Evolutionary conservation across 2,329 filamentous ascomycete species (phyloP).

Genomic region (Ceratocystis eucalypticola): DNA sequence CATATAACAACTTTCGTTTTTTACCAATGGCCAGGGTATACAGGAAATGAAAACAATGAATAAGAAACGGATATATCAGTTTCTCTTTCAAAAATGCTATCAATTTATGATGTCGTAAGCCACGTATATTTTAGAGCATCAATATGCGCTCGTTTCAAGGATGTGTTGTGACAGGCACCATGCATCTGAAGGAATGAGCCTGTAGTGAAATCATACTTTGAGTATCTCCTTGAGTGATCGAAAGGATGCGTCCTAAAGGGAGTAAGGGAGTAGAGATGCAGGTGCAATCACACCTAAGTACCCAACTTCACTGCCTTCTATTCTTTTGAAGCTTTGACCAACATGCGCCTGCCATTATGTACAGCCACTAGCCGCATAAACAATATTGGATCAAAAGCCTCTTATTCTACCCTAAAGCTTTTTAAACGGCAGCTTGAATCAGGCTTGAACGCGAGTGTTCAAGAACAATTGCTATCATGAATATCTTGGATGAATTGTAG

Average conservation of each 20-base stretch:
- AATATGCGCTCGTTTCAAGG: too few relatives aligned
- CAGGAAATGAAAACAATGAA: slow-evolving; percentile 7
- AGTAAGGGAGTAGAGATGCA: neutral
- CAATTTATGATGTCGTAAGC: neutral
- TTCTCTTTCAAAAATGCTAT: neutral
- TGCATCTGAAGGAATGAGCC: neutral
- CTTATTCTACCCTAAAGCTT: neutral
- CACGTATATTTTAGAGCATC: neutral
- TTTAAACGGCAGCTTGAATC: neutral
- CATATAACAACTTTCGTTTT: slow-evolving; percentile 8
- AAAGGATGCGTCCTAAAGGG: neutral
- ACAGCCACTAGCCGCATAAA: neutral
- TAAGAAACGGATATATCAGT: neutral
- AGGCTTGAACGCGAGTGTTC: neutral
- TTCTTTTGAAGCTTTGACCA: neutral
- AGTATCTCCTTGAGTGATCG: neutral
- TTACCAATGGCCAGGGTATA: slow-evolving; percentile 4
- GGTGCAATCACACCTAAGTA: neutral
- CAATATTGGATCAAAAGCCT: neutral
- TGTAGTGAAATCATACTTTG: neutral
- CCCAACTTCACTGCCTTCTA: neutral
- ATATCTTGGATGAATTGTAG: neutral
- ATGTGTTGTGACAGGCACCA: neutral
- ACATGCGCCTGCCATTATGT: neutral
- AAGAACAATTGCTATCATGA: neutral